Evolutionary conservation across 805 yeast species (phyloP), one percentile per base, ranked within the genome.

Genomic region (Yarrowia yakushimensis): DNA sequence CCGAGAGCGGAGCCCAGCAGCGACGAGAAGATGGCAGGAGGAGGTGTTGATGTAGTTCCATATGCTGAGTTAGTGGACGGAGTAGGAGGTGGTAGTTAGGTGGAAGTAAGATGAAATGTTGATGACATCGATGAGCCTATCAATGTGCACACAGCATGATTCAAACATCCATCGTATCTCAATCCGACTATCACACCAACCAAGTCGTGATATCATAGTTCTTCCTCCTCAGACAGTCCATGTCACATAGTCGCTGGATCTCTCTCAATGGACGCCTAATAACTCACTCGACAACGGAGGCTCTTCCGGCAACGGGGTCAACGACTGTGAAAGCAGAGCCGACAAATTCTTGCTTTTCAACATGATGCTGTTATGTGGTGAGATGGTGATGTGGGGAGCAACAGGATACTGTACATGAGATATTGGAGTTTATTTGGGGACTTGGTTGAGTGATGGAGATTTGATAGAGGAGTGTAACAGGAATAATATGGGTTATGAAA

Each of bases 1-100:
- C 71, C 71, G 8, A 48, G 48, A 11, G 59, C 20, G 0, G 70
- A 65, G n/a, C 65, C 54, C 43, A 68, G 57, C 10, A 68, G 67
- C 3, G 70, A 64, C 8, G 70, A 68, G 33, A 68, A 64, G 13
- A 67, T 66, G 18, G 63, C 46, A 2, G 60, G 60, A 2, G 60
- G 45, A 2, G 37, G 31, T 27, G 37, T 30, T 11, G 41, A 33
- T 33, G 57, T 34, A 11, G 42, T 34, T 10, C 57, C 57, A 18
- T 50, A 50, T 5, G 57, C 57, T 50, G 43, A 0, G 33, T 50
- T 50, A 50, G 57, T 15, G 18, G n/a, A n/a, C n/a, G n/a, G n/a
- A n/a, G n/a, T n/a, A n/a, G n/a, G n/a, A n/a, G n/a, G n/a, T n/a
- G n/a, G n/a, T n/a, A n/a, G n/a, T n/a, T n/a, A n/a, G n/a, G n/a